A percentile compares a stretch with the other conserved stretches of the same genome.
Evolutionary conservation across 1,139 yeast genomes (phyloP).

Genomic region (Geotrichum phurueaensis): DNA sequence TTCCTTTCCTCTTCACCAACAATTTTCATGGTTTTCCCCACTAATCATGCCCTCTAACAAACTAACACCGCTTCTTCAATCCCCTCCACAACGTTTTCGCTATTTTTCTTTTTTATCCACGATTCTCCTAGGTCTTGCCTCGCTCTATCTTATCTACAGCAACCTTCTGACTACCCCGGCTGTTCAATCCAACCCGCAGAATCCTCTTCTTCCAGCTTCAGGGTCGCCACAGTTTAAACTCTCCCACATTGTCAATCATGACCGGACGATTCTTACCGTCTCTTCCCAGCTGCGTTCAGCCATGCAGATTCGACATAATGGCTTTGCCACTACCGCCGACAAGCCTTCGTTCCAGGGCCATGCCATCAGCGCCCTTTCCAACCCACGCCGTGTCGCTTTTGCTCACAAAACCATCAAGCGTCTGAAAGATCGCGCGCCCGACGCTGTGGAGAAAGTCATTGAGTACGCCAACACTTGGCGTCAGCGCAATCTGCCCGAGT

Average conservation of each 20-base stretch:
- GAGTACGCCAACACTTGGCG: conserved; percentile 44
- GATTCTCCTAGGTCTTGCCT: background rate
- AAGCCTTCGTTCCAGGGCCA: background rate
- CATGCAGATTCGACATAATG: background rate
- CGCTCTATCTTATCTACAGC: background rate
- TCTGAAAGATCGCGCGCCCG: conserved; percentile 55
- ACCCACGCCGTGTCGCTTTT: background rate
- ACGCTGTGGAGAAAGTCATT: conserved; percentile 58
- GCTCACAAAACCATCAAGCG: conserved; percentile 39
- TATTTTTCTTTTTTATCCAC: background rate
- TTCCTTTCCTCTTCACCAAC: background rate
- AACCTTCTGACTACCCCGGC: background rate
- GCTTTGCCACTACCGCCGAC: conserved; percentile 3
- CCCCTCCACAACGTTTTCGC: background rate
- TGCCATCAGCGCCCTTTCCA: conserved; percentile 5
- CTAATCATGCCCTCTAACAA: background rate
- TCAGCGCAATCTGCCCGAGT: conserved; percentile 18
- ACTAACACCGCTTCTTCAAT: background rate
- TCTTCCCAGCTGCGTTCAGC: background rate
- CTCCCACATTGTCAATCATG: conserved; percentile 7
- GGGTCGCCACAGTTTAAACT: background rate
- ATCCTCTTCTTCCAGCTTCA: background rate
- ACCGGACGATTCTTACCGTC: background rate
- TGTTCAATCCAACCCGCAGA: background rate
- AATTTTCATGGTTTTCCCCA: background rate